Evolutionary conservation across 208 protist species (phyloP), one percentile per base, ranked within the genome.

Genomic region (Leptomonas pyrrhocoris): DNA sequence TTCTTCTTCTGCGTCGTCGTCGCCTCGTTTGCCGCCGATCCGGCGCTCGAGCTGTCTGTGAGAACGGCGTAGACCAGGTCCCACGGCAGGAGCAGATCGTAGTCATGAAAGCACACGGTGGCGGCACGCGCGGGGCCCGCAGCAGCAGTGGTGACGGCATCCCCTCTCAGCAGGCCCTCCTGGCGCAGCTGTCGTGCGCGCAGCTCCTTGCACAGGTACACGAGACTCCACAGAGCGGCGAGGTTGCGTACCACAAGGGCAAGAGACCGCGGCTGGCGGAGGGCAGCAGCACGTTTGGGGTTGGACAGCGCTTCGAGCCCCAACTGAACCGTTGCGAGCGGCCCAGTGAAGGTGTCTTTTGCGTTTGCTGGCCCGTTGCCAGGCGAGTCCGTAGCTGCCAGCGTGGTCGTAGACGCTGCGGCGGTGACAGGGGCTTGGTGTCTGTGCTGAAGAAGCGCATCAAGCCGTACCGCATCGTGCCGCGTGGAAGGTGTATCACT

Each of bases 21-120:
- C 54, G 21, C 28, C 16, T 9, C 51, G 12, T 4, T 56, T 9
- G 28, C 21, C 28, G 25, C n/a, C n/a, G n/a, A n/a, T n/a, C n/a
- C n/a, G n/a, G n/a, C 50, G 9, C 8, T 25, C 9, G 50, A 2
- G 27, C 27, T 34, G 9, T 12, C 50, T 36, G 50, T n/a, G 12
- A 65, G 28, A 5, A 67, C 18, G 30, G 30, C n/a, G 28, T 59
- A 28, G 19, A 81, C 49, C 1, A 77, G 28, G 49, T 68, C 60
- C 45, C 59, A 64, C 21, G 75, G 68, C 3, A 85, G 5, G 3
- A 85, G 72, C 18, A 85, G 49, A 19, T 81, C 80, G 43, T 73
- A 77, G 53, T 85, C 80, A 58, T 85, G 70, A 27, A 85, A 81
- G 64, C 63, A 81, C 56, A 68, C 40, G 15, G 79, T 27, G 36